Conservation (phyloP, 2,329 filamentous ascomycete species). For the Talaromyces sp. region DNA sequence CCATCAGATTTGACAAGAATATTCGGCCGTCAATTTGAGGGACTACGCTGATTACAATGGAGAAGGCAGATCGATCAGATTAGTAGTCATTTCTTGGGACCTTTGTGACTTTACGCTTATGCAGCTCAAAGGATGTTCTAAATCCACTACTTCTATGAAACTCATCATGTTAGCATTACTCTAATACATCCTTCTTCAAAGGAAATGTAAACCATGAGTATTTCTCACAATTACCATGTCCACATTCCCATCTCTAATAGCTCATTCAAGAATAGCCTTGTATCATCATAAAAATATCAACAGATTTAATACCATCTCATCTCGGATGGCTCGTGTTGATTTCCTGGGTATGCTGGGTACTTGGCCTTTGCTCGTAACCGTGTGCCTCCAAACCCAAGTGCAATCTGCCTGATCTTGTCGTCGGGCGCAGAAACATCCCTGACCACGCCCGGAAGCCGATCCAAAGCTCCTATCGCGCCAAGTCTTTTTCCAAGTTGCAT, state of each 20-base stretch:
- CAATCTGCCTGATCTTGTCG: conserved; percentile 7
- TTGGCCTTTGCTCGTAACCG: background rate
- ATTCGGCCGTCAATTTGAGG: background rate
- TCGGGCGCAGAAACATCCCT: background rate
- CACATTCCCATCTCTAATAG: background rate
- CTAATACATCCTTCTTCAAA: no score
- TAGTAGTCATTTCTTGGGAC: no score
- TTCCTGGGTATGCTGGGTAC: background rate
- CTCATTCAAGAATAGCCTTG: background rate
- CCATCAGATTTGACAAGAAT: background rate
- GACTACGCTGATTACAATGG: no score
- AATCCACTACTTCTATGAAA: no score
- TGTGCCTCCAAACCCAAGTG: conserved; percentile 6
- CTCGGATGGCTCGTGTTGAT: background rate
- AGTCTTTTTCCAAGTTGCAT: background rate
- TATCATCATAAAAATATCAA: background rate
- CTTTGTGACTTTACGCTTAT: no score
- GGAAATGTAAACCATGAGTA: no score
- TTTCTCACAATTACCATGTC: background rate
- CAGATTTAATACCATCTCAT: background rate
- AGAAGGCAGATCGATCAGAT: no score
- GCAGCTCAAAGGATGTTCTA: no score
- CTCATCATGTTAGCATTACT: no score
- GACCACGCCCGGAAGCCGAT: background rate
- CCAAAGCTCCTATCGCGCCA: background rate